Evolutionary conservation across 2,329 filamentous ascomycete genomes (phyloP).

Genomic region (Trichoderma brevicompactum): DNA sequence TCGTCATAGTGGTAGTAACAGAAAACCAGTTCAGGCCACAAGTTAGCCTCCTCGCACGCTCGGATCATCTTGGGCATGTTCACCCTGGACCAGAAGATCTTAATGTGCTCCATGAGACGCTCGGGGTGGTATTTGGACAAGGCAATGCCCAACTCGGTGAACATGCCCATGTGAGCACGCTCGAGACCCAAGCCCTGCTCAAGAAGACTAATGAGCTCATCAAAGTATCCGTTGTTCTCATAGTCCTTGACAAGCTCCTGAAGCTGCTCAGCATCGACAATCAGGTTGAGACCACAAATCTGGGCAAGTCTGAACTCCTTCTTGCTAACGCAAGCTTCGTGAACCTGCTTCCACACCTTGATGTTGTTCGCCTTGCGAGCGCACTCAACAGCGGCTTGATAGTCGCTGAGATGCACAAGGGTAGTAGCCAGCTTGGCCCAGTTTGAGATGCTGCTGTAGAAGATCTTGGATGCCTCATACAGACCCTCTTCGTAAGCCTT

Average conservation of each 20-base stretch:
- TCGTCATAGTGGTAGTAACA: conserved; percentile 98
- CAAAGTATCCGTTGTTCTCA: conserved; percentile 95
- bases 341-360: conserved; percentile 99
- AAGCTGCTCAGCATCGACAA: conserved; percentile 95
- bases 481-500: conserved; percentile 95
- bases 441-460: conserved; percentile 97
- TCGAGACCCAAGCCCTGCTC: conserved; percentile 95
- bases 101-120: conserved; percentile 96
- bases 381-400: conserved; percentile 96
- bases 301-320: conserved; percentile 99
- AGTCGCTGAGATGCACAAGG: conserved; percentile 93
- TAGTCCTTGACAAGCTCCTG: conserved; percentile 94
- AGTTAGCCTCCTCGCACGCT: conserved; percentile 88
- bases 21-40: conserved; percentile 98
- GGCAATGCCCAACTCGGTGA: conserved; percentile 89
- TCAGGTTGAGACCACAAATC: conserved; percentile 97
- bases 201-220: conserved; percentile 91
- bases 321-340: conserved; percentile 93
- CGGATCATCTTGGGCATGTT: conserved; percentile 97
- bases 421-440: conserved; percentile 99
- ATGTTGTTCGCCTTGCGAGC: conserved; percentile 98
- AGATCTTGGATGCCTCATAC: conserved; percentile 97
- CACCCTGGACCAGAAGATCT: conserved; percentile 97
- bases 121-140: conserved; percentile 95
- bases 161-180: conserved; percentile 94